Evolutionary conservation across 2,329 filamentous ascomycete species (phyloP).

Genomic region (Fusarium phyllophilum): DNA sequence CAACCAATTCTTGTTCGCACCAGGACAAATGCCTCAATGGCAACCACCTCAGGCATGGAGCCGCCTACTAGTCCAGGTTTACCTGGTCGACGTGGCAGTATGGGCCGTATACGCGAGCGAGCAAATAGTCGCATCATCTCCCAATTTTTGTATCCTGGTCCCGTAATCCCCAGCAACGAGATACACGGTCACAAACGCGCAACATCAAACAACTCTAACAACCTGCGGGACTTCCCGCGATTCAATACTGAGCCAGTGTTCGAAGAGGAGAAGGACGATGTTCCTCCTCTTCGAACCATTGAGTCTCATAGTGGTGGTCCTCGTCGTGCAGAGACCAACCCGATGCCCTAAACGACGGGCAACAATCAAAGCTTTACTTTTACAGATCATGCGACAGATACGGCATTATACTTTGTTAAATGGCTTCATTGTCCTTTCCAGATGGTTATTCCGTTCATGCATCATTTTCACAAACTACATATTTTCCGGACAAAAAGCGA

Average conservation of each 20-base stretch:
- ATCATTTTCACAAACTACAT: constrained; percentile 15
- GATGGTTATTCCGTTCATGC: background rate
- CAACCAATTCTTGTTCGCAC: constrained; percentile 53
- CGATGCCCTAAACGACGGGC: constrained; percentile 33
- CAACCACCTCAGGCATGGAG: constrained; percentile 44
- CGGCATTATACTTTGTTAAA: background rate
- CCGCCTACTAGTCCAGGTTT: constrained; percentile 37
- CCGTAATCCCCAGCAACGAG: constrained; percentile 49
- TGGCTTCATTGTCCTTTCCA: background rate
- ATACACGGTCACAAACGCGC: constrained; percentile 43
- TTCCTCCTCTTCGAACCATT: constrained; percentile 41
- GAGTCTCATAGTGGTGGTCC: constrained; percentile 41
- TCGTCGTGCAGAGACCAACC: constrained; percentile 42
- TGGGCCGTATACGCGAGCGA: constrained; percentile 52
- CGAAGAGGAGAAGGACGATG: constrained; percentile 44
- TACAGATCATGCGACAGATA: background rate
- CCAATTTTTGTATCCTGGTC: constrained; percentile 61
- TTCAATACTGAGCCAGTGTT: constrained; percentile 42
- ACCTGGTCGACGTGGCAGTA: constrained; percentile 49
- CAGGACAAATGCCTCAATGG: constrained; percentile 50
- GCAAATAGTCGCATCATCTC: constrained; percentile 56
- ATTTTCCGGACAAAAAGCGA: constrained; percentile 20
- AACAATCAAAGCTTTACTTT: background rate
- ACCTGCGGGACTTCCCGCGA: constrained; percentile 37
- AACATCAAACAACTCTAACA: constrained; percentile 45